Base-by-base conservation (phyloP, 2,329 filamentous ascomycete genomes). In the Botrytis hyacinthi region DNA sequence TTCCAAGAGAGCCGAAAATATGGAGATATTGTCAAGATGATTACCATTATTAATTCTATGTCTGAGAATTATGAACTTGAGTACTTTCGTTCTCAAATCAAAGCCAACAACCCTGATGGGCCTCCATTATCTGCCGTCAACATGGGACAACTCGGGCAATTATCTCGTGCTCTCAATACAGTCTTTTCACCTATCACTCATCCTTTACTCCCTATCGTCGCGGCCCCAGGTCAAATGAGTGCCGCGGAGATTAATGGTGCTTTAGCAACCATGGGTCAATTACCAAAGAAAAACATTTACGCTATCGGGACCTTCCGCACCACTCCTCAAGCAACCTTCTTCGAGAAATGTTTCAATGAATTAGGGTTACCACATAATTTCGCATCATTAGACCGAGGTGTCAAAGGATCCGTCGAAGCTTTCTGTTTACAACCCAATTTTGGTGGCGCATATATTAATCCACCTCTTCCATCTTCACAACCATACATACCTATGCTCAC, bases 1-100 rank as follows among this genome's bases (percentile, higher is more conserved):
- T 97, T 95, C 78, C 85, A 89, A 74, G 87, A 91, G 77, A 93
- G 92, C 14, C 88, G 88, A 65, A 88, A 89, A 74, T 94, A 94
- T 77, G 92, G 92, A 65, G 93, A 97, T 81, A 93, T 97, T 73
- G 91, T 97, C 80, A 97, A 96, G 84, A 96, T 97, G 92, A 96
- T 96, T 79, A 90, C 92, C 46, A 91, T 95, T 80, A 93, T 94
- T 80, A 91, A 90, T 80, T 91, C 92, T 59, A 90, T 92, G 80
- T 93, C 94, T 80, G 93, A 95, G 78, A 96, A 97, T 82, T 96
- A 97, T 80, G 93, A 97, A 83, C 87, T 97, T 48, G 94, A 97
- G 82, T 95, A 95, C 82, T 97, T 97, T 83, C 90, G 93, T 44
- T 94, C 92, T 18, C 87, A 90, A 76, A 91, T 96, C 80, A 90